A percentile compares a stretch with the other conserved stretches of the same genome.
Evolutionary conservation across 176 grass and related monocot genomes (phyloP).

Genomic region (Triticum monococcum): DNA sequence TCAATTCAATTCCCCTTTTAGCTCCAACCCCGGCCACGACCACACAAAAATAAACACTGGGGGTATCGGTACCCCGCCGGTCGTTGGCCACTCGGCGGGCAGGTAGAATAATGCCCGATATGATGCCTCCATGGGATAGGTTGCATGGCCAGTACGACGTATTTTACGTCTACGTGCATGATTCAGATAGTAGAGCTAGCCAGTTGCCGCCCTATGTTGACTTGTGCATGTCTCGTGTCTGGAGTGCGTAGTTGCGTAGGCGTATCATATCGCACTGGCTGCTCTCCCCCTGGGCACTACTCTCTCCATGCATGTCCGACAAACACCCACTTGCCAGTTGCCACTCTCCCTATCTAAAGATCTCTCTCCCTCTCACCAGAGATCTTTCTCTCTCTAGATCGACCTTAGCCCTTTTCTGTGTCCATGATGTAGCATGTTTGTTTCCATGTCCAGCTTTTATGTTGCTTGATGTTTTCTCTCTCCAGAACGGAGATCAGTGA

Average conservation of each 20-base stretch:
- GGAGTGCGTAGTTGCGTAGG: not conserved
- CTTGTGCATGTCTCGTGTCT: not conserved
- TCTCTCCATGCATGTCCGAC: slow-evolving; percentile 2
- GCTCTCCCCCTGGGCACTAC: slow-evolving; percentile 19
- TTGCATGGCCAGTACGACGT: not conserved
- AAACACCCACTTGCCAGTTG: not conserved
- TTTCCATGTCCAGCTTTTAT: slow-evolving; percentile 26
- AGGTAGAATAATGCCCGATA: not conserved
- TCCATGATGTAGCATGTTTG: slow-evolving; percentile 13
- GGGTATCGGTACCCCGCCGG: not conserved
- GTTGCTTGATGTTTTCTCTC: too few species aligned
- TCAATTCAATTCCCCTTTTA: slow-evolving; percentile 1
- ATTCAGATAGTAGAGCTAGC: not conserved
- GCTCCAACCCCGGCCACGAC: not conserved
- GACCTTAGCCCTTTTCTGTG: not conserved
- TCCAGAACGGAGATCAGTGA: slow-evolving; percentile 15
- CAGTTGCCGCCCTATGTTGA: not conserved
- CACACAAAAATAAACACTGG: not conserved
- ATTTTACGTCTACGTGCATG: not conserved
- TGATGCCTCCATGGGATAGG: not conserved
- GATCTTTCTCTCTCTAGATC: not conserved
- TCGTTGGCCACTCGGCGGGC: not conserved
- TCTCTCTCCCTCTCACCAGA: not conserved
- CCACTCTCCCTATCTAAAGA: not conserved
- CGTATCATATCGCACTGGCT: slow-evolving; percentile 6